These are phyloP conservation scores for Tylopilus subfusipes DNA, from an alignment of 768 basidiomycete genomes.

Conservation along the genomic window DNA sequence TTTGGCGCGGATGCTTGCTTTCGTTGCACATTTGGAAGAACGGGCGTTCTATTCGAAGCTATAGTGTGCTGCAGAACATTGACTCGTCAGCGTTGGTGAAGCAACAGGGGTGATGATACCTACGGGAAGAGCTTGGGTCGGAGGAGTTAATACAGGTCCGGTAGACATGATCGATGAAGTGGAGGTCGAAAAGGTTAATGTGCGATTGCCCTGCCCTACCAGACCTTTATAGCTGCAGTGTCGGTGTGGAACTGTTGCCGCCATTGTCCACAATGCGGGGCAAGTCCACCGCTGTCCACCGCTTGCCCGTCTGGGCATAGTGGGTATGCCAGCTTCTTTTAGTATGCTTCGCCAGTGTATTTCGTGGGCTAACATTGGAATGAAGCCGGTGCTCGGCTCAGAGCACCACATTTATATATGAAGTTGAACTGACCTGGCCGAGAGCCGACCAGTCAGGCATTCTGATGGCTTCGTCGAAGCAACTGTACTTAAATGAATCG, in stretches of 20 bases:
- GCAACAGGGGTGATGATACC: neutral
- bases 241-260: slow-evolving; percentile 10
- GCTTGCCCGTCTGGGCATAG: neutral
- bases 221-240: slow-evolving; percentile 12
- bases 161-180: slow-evolving; percentile 7
- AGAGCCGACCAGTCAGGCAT: neutral
- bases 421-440: neutral
- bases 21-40: neutral
- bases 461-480: neutral
- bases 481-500: slow-evolving; percentile 3
- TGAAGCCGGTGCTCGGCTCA: neutral
- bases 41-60: neutral
- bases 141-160: neutral
- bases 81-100: neutral
- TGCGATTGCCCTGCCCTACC: neutral
- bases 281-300: slow-evolving; percentile 1
- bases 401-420: neutral
- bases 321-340: slow-evolving; percentile 4
- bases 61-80: slow-evolving; percentile 5
- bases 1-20: neutral
- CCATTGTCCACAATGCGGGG: slow-evolving; percentile 9
- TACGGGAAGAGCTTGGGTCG: slow-evolving; percentile 7
- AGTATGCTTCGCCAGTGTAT: slow-evolving; percentile 4
- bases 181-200: neutral
- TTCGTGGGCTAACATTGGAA: neutral